Conservation (phyloP, 1,284 basidiomycete genomes). For the Thecaphora frezii region DNA sequence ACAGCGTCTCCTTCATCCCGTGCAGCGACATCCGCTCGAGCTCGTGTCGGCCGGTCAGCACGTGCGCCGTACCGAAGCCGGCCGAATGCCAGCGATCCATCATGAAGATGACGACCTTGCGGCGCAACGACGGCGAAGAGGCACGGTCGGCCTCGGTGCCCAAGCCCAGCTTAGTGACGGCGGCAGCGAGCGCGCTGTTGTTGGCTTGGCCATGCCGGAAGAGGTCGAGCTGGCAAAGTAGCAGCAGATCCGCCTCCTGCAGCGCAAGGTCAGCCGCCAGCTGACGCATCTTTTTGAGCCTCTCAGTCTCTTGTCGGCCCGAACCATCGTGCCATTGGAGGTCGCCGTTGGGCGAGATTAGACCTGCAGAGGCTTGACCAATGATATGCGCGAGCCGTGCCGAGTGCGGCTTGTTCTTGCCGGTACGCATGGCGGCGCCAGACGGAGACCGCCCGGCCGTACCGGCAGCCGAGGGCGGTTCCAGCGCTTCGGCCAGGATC, state of each 20-base stretch:
- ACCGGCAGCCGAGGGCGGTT: background rate
- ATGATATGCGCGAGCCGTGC: slow-evolving; percentile 17
- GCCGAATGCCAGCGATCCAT: slow-evolving; percentile 43
- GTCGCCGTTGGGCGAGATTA: slow-evolving; percentile 14
- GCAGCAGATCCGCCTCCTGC: slow-evolving; percentile 37
- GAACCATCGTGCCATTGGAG: slow-evolving; percentile 7
- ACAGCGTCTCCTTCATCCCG: slow-evolving; percentile 26
- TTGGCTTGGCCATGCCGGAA: slow-evolving; percentile 35
- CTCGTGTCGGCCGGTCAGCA: slow-evolving; percentile 27
- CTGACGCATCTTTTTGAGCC: slow-evolving; percentile 17
- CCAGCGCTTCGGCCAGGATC: background rate
- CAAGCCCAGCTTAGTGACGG: slow-evolving; percentile 33
- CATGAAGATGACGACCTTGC: slow-evolving; percentile 31
- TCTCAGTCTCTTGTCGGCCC: slow-evolving; percentile 1
- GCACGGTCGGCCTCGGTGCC: slow-evolving; percentile 7
- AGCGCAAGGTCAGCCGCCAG: slow-evolving; percentile 16
- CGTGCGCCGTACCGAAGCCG: slow-evolving; percentile 29
- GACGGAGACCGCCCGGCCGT: too few species aligned
- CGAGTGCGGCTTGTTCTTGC: slow-evolving; percentile 16
- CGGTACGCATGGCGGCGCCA: too few species aligned
- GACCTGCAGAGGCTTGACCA: slow-evolving; percentile 24
- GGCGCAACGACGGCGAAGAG: slow-evolving; percentile 9
- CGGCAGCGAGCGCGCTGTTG: slow-evolving; percentile 37
- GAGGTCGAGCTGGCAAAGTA: slow-evolving; percentile 40
- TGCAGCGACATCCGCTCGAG: slow-evolving; percentile 28